These are phyloP conservation scores for Mallotus nudiflorus DNA, from an alignment of 345 rosid species.

Conservation along the genomic window DNA sequence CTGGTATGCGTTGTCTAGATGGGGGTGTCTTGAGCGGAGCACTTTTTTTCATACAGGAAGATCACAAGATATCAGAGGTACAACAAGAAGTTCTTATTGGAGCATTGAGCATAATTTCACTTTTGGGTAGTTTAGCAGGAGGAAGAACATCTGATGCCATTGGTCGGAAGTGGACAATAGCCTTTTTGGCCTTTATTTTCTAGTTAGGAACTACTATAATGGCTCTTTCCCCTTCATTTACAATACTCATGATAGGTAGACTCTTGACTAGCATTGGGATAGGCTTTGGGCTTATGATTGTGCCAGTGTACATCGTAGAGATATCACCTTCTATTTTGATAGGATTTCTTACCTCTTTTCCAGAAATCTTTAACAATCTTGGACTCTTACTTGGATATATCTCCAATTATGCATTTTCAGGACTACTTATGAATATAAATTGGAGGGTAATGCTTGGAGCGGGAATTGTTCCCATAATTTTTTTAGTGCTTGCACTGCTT, in stretches of 20 bases:
- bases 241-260: slow-evolving; percentile 16
- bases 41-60: slow-evolving; percentile 25
- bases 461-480: too few species aligned
- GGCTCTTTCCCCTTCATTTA: slow-evolving; percentile 23
- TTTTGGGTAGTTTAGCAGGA: slow-evolving; percentile 27
- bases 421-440: too few species aligned
- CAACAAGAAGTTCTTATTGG: slow-evolving; percentile 25
- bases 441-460: too few species aligned
- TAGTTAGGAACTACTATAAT: slow-evolving; percentile 21
- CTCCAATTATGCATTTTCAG: too few species aligned
- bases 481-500: too few species aligned
- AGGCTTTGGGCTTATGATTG: slow-evolving; percentile 24
- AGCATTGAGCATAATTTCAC: slow-evolving; percentile 23
- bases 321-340: slow-evolving; percentile 20
- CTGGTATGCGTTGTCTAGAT: slow-evolving; percentile 15
- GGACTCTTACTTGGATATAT: too few species aligned
- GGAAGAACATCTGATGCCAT: slow-evolving; percentile 28
- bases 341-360: slow-evolving; percentile 26
- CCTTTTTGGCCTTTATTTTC: slow-evolving; percentile 11
- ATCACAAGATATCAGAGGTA: slow-evolving; percentile 19
- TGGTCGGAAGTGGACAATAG: slow-evolving; percentile 28
- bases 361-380: slow-evolving; percentile 1
- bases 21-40: slow-evolving; percentile 31
- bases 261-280: slow-evolving; percentile 21
- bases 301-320: slow-evolving; percentile 26